Percentiles rank a stretch among this genome's conserved stretches.
phyloP scores from a whole-genome alignment of 352 stramenopile genomes.

The Thalassiosira mediterranea region DNA sequence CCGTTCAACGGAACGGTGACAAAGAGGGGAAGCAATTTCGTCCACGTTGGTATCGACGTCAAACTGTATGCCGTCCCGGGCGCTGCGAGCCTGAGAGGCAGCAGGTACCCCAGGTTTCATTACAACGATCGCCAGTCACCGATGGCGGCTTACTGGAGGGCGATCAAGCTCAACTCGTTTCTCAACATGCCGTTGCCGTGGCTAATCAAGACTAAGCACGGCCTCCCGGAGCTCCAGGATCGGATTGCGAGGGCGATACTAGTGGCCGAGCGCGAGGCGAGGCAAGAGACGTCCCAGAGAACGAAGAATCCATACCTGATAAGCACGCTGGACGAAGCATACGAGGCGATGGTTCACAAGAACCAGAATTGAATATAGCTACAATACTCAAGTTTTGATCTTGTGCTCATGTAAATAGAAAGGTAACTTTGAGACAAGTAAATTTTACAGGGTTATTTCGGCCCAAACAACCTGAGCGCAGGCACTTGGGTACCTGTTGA shows the following conservation, averaged over 20 bases:
- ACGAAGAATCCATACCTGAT: constrained; percentile 42
- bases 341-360: constrained; percentile 45
- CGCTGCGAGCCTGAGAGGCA: constrained; percentile 16
- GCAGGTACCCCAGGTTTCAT: constrained; percentile 34
- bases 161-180: constrained; percentile 48
- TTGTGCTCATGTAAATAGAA: too few species aligned
- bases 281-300: not conserved
- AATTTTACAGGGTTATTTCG: too few species aligned
- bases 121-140: constrained; percentile 42
- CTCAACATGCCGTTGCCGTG: constrained; percentile 55
- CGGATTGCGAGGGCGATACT: constrained; percentile 37
- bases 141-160: constrained; percentile 42
- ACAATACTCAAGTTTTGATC: too few species aligned
- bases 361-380: constrained; percentile 20
- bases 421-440: too few species aligned
- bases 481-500: too few species aligned
- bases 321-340: constrained; percentile 53
- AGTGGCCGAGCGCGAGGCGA: constrained; percentile 7
- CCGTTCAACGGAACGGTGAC: constrained; percentile 52
- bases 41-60: constrained; percentile 57
- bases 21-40: constrained; percentile 46
- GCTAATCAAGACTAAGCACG: constrained; percentile 45
- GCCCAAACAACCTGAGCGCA: too few species aligned
- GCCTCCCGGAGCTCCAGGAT: constrained; percentile 51
- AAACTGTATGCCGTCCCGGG: constrained; percentile 47